These are phyloP conservation scores for Volvariella surrecta DNA, from an alignment of 1,284 basidiomycete species.

Conservation along the genomic window DNA sequence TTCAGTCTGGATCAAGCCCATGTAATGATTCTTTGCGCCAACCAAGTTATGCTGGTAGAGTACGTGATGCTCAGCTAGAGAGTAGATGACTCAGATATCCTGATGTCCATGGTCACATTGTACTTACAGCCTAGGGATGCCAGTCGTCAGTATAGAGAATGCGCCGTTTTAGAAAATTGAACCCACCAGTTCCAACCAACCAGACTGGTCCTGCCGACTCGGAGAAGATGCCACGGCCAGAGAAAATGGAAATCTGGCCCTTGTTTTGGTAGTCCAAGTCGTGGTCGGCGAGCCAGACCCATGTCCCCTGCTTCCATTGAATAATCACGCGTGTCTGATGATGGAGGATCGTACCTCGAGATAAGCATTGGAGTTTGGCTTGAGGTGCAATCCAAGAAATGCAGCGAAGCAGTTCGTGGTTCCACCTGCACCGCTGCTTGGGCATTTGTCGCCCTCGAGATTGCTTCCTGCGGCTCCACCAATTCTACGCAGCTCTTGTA, in stretches of 20 bases:
- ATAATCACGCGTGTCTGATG: constrained; percentile 10
- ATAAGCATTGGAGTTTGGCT: constrained; percentile 46
- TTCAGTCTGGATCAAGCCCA: constrained; percentile 69
- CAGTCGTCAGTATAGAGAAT: no score
- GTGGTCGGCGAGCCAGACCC: constrained; percentile 80
- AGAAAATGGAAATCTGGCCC: constrained; percentile 43
- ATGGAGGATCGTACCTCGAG: constrained; percentile 34
- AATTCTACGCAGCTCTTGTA: constrained; percentile 17
- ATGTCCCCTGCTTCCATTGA: constrained; percentile 41
- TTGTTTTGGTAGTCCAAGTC: constrained; percentile 49
- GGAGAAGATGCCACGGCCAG: constrained; percentile 69
- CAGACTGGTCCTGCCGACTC: constrained; percentile 69
- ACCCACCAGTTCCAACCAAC: constrained; percentile 56
- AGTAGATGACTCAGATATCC: background rate
- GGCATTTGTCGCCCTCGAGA: constrained; percentile 38
- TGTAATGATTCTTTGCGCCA: constrained; percentile 58
- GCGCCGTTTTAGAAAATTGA: no score
- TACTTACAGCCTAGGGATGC: no score
- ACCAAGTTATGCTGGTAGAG: constrained; percentile 63
- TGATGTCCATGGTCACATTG: no score
- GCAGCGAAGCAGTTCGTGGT: constrained; percentile 43
- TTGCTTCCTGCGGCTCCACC: constrained; percentile 40
- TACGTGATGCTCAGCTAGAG: constrained; percentile 51
- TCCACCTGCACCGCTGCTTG: constrained; percentile 27
- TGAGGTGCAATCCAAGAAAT: constrained; percentile 59